Percentiles rank a stretch among this genome's conserved stretches.
Evolutionary conservation across 768 basidiomycete genomes (phyloP).

Genomic region (Suillus ampliporus): DNA sequence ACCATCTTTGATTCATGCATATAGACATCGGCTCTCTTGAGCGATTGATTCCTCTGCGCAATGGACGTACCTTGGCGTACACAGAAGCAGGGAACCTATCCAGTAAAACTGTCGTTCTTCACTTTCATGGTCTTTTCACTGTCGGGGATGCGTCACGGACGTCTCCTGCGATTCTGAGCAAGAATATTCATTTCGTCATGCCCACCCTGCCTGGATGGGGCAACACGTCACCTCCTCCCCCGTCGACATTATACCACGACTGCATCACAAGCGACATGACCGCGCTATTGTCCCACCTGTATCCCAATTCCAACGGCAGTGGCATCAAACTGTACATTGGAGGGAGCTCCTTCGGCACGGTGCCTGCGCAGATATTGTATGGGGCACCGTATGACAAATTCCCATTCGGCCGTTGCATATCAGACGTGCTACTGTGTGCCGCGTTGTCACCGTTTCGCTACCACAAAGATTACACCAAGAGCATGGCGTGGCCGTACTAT

Average conservation of each 20-base stretch:
- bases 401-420: slow-evolving; percentile 52
- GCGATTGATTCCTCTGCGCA: slow-evolving; percentile 25
- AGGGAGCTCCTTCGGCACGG: slow-evolving; percentile 61
- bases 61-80: slow-evolving; percentile 59
- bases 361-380: slow-evolving; percentile 61
- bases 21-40: slow-evolving; percentile 12
- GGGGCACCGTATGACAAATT: slow-evolving; percentile 56
- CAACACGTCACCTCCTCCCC: slow-evolving; percentile 48
- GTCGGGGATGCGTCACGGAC: slow-evolving; percentile 48
- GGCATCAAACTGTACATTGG: slow-evolving; percentile 53
- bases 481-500: slow-evolving; percentile 54
- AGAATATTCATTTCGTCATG: slow-evolving; percentile 50
- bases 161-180: slow-evolving; percentile 43
- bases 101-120: slow-evolving; percentile 55
- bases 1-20: not conserved
- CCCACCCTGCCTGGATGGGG: slow-evolving; percentile 69
- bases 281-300: slow-evolving; percentile 54
- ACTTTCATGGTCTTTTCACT: slow-evolving; percentile 60
- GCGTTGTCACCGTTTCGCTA: slow-evolving; percentile 52
- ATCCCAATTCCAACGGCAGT: slow-evolving; percentile 40
- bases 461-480: slow-evolving; percentile 50
- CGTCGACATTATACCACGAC: slow-evolving; percentile 43
- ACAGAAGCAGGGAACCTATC: slow-evolving; percentile 55
- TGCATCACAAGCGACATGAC: slow-evolving; percentile 51
- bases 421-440: slow-evolving; percentile 52